phyloP scores from a whole-genome alignment of 1,284 basidiomycete species.

The Vanrija humicola region DNA sequence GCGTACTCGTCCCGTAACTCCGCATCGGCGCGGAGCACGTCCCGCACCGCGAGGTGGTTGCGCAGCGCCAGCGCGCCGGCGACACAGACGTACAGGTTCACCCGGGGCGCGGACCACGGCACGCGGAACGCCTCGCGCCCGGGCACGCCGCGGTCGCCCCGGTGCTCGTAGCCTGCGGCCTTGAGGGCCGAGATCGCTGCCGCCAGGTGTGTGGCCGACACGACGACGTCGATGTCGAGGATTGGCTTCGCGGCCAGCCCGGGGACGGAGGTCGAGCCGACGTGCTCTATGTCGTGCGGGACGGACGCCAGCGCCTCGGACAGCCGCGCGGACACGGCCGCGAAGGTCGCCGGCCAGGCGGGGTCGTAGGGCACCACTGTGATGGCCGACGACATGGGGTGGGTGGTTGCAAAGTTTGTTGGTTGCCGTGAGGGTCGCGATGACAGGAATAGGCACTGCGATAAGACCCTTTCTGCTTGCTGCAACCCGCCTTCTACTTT shows the following conservation, averaged over 20 bases:
- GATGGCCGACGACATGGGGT: not conserved
- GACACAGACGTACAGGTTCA: conserved; percentile 7
- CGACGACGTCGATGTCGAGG: conserved; percentile 27
- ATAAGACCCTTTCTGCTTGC: too few relatives aligned
- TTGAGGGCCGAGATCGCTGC: not conserved
- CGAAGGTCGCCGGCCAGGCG: conserved; percentile 11
- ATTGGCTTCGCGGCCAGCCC: conserved; percentile 21
- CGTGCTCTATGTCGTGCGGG: conserved; percentile 16
- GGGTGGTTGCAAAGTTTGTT: too few relatives aligned
- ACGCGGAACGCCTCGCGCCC: conserved; percentile 1
- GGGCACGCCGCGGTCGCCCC: conserved; percentile 1
- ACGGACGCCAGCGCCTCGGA: not conserved
- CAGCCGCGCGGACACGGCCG: conserved; percentile 7
- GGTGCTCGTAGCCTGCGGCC: conserved; percentile 1
- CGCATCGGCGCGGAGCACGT: conserved; percentile 9
- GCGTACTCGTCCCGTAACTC: conserved; percentile 18
- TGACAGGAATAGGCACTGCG: too few relatives aligned
- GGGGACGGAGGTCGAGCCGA: conserved; percentile 24
- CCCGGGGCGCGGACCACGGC: not conserved
- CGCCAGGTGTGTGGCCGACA: conserved; percentile 4
- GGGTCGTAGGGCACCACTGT: conserved; percentile 15
- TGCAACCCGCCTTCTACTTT: too few relatives aligned
- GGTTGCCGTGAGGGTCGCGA: too few relatives aligned
- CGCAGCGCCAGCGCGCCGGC: not conserved
- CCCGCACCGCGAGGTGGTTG: conserved; percentile 18